Evolutionary conservation across 352 stramenopile genomes (phyloP).

Genomic region (Aphanomyces cochlioides): DNA sequence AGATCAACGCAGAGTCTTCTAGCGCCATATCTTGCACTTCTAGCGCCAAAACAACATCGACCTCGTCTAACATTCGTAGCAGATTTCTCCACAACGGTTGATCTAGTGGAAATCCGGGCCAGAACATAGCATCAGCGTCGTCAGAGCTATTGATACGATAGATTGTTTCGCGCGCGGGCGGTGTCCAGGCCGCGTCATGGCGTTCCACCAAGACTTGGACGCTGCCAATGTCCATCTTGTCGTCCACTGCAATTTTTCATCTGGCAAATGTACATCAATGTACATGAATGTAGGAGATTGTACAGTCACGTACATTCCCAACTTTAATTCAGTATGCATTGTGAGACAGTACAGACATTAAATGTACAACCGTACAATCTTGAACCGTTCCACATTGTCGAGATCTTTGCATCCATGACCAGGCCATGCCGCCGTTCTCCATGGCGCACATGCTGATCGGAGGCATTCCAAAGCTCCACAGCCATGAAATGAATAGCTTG

Average conservation of each 20-base stretch:
- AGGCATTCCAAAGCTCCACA: too few species aligned
- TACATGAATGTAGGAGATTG: too few species aligned
- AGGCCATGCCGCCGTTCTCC: too few species aligned
- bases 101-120: background rate
- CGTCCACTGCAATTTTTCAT: background rate
- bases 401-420: too few species aligned
- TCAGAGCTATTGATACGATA: background rate
- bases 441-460: too few species aligned
- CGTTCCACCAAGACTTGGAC: background rate
- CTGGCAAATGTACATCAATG: background rate
- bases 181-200: background rate
- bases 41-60: background rate
- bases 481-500: too few species aligned
- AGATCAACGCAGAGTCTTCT: conserved; percentile 1
- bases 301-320: too few species aligned
- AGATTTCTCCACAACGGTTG: conserved; percentile 15
- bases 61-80: background rate
- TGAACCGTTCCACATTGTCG: too few species aligned
- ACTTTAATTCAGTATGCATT: too few species aligned
- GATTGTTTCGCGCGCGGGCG: background rate
- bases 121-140: background rate
- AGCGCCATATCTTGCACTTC: background rate
- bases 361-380: too few species aligned
- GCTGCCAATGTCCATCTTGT: background rate
- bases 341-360: too few species aligned